A percentile compares a stretch with the other conserved stretches of the same genome.
Conservation (phyloP, 2,329 filamentous ascomycete species). For the Magnaporthales sp. region DNA sequence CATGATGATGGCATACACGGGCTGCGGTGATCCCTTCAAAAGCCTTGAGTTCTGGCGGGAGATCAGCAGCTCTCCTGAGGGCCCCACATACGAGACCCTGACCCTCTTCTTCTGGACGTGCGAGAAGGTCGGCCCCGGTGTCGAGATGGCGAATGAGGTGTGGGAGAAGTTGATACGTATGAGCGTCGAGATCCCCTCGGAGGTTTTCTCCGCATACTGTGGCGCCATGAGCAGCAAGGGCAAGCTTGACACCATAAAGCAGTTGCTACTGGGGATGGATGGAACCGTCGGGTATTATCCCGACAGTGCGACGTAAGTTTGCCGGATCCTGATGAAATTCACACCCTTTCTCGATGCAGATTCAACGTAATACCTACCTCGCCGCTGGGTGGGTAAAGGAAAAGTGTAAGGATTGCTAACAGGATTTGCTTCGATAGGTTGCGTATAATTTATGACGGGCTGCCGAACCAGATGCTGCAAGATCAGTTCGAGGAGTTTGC, state of each 20-base stretch:
- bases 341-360: neutral
- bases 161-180: constrained; percentile 65
- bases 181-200: constrained; percentile 68
- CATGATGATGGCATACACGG: constrained; percentile 77
- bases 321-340: constrained; percentile 3
- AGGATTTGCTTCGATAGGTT: constrained; percentile 39
- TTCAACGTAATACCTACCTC: neutral
- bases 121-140: constrained; percentile 50
- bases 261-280: constrained; percentile 58
- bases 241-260: constrained; percentile 57
- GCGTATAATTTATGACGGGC: constrained; percentile 66
- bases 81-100: constrained; percentile 74
- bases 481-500: constrained; percentile 68
- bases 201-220: constrained; percentile 69
- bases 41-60: constrained; percentile 77
- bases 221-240: constrained; percentile 68
- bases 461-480: constrained; percentile 58
- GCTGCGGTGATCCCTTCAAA: constrained; percentile 54
- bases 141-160: constrained; percentile 54
- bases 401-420: neutral
- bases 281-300: constrained; percentile 57
- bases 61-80: constrained; percentile 75
- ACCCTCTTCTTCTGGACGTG: constrained; percentile 75
- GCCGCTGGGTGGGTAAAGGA: neutral
- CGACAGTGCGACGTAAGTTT: constrained; percentile 62